Conservation (phyloP, 2,329 filamentous ascomycete genomes). For the Aureobasidium sp. region DNA sequence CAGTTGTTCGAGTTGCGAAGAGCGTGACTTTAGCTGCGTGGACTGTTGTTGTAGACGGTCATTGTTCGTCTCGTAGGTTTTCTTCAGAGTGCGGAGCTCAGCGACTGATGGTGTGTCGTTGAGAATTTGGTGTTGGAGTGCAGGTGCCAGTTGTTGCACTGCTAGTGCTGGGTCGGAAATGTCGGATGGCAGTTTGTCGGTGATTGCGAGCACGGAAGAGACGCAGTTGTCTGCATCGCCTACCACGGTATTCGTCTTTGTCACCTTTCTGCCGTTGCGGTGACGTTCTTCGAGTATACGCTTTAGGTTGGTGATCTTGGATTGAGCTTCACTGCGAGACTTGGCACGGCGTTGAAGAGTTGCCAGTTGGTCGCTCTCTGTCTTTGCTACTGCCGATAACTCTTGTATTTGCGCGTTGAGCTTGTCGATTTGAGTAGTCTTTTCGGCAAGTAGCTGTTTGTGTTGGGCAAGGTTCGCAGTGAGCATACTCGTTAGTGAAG, state of each 20-base stretch:
- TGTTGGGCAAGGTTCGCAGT: conserved; percentile 71
- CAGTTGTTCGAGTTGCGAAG: conserved; percentile 74
- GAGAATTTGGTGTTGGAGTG: background rate
- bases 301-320: conserved; percentile 70
- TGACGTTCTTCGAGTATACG: conserved; percentile 57
- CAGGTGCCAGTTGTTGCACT: background rate
- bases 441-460: conserved; percentile 68
- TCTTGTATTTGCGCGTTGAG: conserved; percentile 74
- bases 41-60: conserved; percentile 58
- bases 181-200: background rate
- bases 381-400: conserved; percentile 67
- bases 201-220: background rate
- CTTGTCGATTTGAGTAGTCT: conserved; percentile 73
- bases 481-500: conserved; percentile 74
- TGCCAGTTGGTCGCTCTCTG: conserved; percentile 66
- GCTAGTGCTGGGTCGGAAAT: background rate
- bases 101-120: background rate
- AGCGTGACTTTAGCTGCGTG: conserved; percentile 63
- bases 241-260: background rate
- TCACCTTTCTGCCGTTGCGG: conserved; percentile 19
- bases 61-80: conserved; percentile 63
- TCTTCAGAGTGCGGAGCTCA: conserved; percentile 54
- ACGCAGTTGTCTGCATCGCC: conserved; percentile 6
- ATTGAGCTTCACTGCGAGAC: conserved; percentile 52
- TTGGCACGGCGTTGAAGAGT: conserved; percentile 57